These are phyloP conservation scores for Malus sylvestris DNA, from an alignment of 306 rosid species.

Conservation along the genomic window DNA sequence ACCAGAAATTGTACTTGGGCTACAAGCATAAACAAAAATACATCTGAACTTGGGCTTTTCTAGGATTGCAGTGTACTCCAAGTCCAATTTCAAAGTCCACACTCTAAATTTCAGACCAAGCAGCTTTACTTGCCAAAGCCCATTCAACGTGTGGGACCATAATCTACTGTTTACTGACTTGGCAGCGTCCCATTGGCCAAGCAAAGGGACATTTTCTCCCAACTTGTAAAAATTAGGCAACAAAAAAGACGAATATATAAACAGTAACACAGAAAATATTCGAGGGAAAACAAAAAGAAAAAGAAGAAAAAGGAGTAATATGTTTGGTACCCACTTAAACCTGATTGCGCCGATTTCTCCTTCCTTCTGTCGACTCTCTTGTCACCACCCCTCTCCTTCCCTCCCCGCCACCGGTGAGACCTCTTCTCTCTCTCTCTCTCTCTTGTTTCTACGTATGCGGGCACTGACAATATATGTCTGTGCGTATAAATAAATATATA, in stretches of 20 bases:
- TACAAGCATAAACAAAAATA: background rate
- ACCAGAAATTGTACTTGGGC: background rate
- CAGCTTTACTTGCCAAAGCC: background rate
- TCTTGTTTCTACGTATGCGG: background rate
- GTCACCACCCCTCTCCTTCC: conserved; percentile 19
- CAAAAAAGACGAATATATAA: background rate
- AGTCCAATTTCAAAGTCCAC: background rate
- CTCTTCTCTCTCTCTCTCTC: background rate
- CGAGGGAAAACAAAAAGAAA: background rate
- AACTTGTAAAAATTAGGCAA: background rate
- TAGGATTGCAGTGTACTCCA: background rate
- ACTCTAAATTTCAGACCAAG: background rate
- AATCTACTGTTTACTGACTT: background rate
- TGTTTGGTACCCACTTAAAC: conserved; percentile 21
- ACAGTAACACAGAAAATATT: background rate
- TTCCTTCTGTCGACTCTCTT: conserved; percentile 52
- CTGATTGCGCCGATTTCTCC: conserved; percentile 41
- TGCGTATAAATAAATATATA: background rate
- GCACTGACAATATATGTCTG: background rate
- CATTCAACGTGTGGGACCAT: background rate
- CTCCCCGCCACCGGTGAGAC: conserved; percentile 37
- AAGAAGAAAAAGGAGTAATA: background rate
- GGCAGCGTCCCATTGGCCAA: background rate
- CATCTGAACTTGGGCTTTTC: background rate
- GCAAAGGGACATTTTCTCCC: background rate